A percentile compares a stretch with the other conserved stretches of the same genome.
Conservation (phyloP, 2,329 filamentous ascomycete genomes). For the Hypoxylon sp. region DNA sequence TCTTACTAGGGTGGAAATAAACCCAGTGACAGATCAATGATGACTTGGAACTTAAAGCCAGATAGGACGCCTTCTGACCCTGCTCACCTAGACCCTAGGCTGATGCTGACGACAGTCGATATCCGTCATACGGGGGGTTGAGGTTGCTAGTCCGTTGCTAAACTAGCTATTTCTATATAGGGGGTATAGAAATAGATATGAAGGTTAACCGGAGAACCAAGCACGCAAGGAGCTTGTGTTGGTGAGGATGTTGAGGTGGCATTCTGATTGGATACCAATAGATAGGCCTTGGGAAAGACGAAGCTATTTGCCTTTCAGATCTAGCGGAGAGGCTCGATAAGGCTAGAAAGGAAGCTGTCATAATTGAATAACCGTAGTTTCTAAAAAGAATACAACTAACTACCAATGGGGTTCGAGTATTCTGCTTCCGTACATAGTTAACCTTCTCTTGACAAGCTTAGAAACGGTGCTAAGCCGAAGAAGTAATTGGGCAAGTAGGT, state of each 20-base stretch:
- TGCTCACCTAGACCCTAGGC: constrained; percentile 29
- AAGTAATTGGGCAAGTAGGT: constrained; percentile 8
- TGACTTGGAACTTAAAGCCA: constrained; percentile 28
- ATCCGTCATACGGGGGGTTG: constrained; percentile 28
- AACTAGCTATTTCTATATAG: constrained; percentile 19
- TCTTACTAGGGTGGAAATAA: constrained; percentile 25
- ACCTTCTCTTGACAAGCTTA: constrained; percentile 23
- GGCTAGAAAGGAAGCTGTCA: constrained; percentile 34
- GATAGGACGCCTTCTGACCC: constrained; percentile 26
- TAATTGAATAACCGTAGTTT: constrained; percentile 24
- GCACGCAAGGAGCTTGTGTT: constrained; percentile 7
- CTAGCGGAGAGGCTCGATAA: constrained; percentile 1
- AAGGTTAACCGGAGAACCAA: constrained; percentile 2
- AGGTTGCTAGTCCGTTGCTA: constrained; percentile 17
- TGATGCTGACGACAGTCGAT: constrained; percentile 44
- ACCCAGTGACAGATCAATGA: constrained; percentile 19
- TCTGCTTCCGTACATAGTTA: constrained; percentile 9
- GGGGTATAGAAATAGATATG: constrained; percentile 36
- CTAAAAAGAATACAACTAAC: constrained; percentile 26
- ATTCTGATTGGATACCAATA: constrained; percentile 22
- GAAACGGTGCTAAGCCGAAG: constrained; percentile 17
- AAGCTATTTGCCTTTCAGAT: constrained; percentile 6
- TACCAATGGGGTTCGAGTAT: constrained; percentile 27
- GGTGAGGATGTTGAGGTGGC: constrained; percentile 9
- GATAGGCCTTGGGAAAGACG: constrained; percentile 18